Evolutionary conservation across 1,284 basidiomycete species (phyloP).

Genomic region (Trichosporon coremiiforme): DNA sequence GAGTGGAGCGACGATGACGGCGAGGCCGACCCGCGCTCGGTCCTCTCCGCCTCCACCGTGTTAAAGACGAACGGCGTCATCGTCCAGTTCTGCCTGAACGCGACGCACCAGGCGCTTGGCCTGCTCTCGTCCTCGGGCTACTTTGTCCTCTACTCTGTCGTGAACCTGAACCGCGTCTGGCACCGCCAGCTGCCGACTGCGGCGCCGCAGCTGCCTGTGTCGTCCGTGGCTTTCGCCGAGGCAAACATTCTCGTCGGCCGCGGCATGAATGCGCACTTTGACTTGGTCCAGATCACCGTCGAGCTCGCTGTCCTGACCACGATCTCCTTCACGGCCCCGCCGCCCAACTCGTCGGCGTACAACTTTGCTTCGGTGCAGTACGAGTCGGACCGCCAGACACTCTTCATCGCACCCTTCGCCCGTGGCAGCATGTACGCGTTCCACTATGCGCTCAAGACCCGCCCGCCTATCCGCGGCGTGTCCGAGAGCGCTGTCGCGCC

Average conservation of each 20-base stretch:
- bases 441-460: constrained; percentile 46
- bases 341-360: constrained; percentile 26
- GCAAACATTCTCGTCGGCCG: constrained; percentile 48
- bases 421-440: constrained; percentile 44
- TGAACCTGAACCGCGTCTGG: constrained; percentile 45
- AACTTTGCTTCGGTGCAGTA: constrained; percentile 46
- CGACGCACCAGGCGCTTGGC: constrained; percentile 46
- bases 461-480: constrained; percentile 38
- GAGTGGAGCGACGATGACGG: constrained; percentile 22
- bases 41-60: constrained; percentile 33
- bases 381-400: constrained; percentile 35
- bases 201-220: constrained; percentile 26
- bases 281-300: constrained; percentile 49
- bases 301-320: constrained; percentile 44
- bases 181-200: constrained; percentile 43
- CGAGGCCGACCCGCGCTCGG: constrained; percentile 24
- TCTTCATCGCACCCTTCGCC: constrained; percentile 44
- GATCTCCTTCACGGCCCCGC: constrained; percentile 40
- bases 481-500: constrained; percentile 25
- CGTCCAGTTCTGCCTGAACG: constrained; percentile 48
- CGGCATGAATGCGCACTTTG: constrained; percentile 43
- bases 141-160: constrained; percentile 44
- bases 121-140: constrained; percentile 40
- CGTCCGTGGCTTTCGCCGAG: constrained; percentile 48
- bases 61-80: constrained; percentile 43